phyloP scores from a whole-genome alignment of 495 filamentous ascomycete species.

The Xylaria curta region DNA sequence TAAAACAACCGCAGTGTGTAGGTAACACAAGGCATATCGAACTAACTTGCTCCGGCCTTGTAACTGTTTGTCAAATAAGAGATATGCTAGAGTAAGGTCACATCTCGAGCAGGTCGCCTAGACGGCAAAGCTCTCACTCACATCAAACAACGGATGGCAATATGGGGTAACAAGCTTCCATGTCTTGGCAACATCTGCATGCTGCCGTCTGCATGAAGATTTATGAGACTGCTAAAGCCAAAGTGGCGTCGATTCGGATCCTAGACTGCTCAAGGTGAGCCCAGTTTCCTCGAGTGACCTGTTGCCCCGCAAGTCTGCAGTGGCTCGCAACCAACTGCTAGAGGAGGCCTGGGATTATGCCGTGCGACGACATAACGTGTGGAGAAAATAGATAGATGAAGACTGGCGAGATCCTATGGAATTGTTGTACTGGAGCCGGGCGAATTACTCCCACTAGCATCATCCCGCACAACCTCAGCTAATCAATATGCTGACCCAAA shows the following conservation, averaged over 20 bases:
- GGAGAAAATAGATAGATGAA: conserved; percentile 42
- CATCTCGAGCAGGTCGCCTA: conserved; percentile 30
- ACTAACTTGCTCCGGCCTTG: conserved; percentile 31
- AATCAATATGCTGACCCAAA: conserved; percentile 15
- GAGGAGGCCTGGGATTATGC: conserved; percentile 37
- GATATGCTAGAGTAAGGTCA: conserved; percentile 32
- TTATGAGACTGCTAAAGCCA: conserved; percentile 25
- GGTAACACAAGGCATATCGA: conserved; percentile 37
- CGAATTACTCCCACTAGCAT: conserved; percentile 35
- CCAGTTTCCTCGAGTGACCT: conserved; percentile 33
- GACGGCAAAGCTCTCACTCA: conserved; percentile 25
- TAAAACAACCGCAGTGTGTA: conserved; percentile 39
- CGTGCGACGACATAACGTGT: conserved; percentile 40
- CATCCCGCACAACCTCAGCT: conserved; percentile 32
- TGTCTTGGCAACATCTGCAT: conserved; percentile 37
- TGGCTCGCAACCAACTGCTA: conserved; percentile 38
- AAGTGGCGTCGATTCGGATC: conserved; percentile 39
- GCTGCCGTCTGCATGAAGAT: conserved; percentile 40
- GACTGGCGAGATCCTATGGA: conserved; percentile 36
- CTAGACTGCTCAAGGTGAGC: conserved; percentile 37
- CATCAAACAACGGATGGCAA: conserved; percentile 19
- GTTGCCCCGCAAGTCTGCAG: conserved; percentile 34
- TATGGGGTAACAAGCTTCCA: conserved; percentile 35
- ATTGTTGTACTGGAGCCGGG: conserved; percentile 41
- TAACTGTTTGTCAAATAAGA: conserved; percentile 14